These are phyloP conservation scores for Brassica cretica DNA, from an alignment of 345 rosid genomes.

Conservation along the genomic window DNA sequence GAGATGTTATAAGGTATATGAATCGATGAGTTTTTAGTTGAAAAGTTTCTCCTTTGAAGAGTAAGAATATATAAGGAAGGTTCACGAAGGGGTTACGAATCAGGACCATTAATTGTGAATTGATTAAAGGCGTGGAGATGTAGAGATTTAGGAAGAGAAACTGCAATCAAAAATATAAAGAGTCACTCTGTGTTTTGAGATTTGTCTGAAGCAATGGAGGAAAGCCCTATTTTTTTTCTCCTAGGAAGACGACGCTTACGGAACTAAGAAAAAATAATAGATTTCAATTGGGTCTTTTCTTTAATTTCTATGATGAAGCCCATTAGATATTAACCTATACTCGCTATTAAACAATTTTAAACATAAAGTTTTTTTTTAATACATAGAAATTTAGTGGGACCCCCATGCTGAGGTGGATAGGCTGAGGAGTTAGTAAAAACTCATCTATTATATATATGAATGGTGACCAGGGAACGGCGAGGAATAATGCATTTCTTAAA, in stretches of 20 bases:
- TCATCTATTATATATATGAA: too few relatives aligned
- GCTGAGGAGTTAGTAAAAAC: too few relatives aligned
- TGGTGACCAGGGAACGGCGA: too few relatives aligned
- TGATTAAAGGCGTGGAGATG: background rate
- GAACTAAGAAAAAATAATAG: background rate
- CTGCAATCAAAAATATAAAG: background rate
- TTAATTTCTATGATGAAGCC: background rate
- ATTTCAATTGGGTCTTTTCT: background rate
- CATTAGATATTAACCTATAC: background rate
- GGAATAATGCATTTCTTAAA: too few relatives aligned
- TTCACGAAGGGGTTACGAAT: background rate
- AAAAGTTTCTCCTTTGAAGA: background rate
- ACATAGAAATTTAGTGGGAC: too few relatives aligned
- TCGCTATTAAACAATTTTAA: too few relatives aligned
- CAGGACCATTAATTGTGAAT: background rate
- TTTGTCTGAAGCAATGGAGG: background rate
- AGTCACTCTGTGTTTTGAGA: background rate
- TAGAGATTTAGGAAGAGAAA: background rate
- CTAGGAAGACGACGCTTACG: background rate
- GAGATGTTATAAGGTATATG: background rate
- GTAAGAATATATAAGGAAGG: background rate
- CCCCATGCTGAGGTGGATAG: too few relatives aligned
- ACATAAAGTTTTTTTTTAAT: background rate
- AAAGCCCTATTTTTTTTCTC: background rate
- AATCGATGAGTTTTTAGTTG: background rate